Percentiles rank a stretch among this genome's conserved stretches.
Conservation (phyloP, 1,284 basidiomycete genomes). For the Xerocomus amazonicus region DNA sequence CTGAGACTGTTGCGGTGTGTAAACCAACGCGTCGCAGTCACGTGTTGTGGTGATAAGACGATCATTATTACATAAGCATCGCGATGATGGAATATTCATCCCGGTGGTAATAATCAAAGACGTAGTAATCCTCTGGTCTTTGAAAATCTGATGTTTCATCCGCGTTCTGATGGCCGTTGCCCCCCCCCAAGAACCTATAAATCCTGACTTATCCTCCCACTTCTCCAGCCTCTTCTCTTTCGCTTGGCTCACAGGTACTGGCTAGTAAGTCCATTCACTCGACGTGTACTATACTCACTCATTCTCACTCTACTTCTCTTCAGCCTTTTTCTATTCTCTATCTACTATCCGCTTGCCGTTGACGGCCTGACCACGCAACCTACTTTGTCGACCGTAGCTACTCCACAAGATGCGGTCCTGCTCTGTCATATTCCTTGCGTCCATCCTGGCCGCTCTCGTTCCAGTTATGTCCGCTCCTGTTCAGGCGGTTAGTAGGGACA, state of each 20-base stretch:
- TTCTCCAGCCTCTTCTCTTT: not conserved
- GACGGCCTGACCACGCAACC: conserved; percentile 6
- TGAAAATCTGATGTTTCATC: too few species aligned
- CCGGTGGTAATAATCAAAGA: too few species aligned
- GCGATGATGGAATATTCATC: too few species aligned
- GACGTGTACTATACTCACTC: not conserved
- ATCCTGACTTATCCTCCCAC: not conserved
- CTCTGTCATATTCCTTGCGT: conserved; percentile 2
- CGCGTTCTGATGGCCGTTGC: too few species aligned
- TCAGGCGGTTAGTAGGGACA: not conserved
- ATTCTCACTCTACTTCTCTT: not conserved
- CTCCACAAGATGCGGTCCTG: conserved; percentile 7
- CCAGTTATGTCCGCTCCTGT: conserved; percentile 6
- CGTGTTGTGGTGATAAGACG: not conserved
- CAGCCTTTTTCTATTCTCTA: not conserved
- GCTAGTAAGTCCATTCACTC: not conserved
- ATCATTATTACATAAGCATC: too few species aligned
- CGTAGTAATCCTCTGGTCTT: too few species aligned
- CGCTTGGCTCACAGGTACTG: not conserved
- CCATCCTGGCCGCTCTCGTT: not conserved
- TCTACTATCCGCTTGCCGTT: conserved; percentile 3
- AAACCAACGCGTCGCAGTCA: not conserved
- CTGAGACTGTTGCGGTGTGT: not conserved
- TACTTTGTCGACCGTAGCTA: not conserved
- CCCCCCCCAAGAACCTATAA: not conserved